Conservation (phyloP, 140 eudicot genomes). For the Erigeron philadelphicus region DNA sequence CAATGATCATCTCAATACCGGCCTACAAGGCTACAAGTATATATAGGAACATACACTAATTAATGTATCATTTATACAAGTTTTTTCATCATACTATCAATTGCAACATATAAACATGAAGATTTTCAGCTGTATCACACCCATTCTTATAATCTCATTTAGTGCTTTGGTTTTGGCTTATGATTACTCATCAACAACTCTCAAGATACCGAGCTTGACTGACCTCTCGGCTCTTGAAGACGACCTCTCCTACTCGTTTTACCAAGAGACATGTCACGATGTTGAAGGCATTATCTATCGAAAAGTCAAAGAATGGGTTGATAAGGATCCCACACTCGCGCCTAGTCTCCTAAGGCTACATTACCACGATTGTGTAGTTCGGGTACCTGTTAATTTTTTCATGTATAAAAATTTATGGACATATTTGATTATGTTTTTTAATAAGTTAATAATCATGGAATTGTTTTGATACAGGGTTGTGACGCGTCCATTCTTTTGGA, state of each 20-base stretch:
- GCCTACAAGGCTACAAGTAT: no score
- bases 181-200: constrained; percentile 26
- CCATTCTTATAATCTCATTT: constrained; percentile 18
- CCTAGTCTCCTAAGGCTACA: constrained; percentile 70
- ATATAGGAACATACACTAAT: constrained; percentile 10
- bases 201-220: constrained; percentile 30
- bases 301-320: constrained; percentile 57
- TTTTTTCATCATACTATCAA: constrained; percentile 2
- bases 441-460: neutral
- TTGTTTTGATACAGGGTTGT: constrained; percentile 53
- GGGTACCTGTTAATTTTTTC: constrained; percentile 44
- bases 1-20: constrained; percentile 15
- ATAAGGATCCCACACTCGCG: constrained; percentile 62
- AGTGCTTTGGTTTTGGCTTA: constrained; percentile 17
- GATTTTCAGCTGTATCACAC: constrained; percentile 21
- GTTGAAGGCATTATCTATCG: constrained; percentile 57
- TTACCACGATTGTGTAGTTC: constrained; percentile 72
- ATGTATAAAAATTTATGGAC: neutral
- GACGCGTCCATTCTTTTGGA: constrained; percentile 72
- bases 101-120: constrained; percentile 24
- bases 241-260: constrained; percentile 43
- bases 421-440: neutral
- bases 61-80: constrained; percentile 4
- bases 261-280: constrained; percentile 47
- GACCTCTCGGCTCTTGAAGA: constrained; percentile 36